Base-by-base conservation (phyloP, 768 basidiomycete genomes). In the Russula vinacea region DNA sequence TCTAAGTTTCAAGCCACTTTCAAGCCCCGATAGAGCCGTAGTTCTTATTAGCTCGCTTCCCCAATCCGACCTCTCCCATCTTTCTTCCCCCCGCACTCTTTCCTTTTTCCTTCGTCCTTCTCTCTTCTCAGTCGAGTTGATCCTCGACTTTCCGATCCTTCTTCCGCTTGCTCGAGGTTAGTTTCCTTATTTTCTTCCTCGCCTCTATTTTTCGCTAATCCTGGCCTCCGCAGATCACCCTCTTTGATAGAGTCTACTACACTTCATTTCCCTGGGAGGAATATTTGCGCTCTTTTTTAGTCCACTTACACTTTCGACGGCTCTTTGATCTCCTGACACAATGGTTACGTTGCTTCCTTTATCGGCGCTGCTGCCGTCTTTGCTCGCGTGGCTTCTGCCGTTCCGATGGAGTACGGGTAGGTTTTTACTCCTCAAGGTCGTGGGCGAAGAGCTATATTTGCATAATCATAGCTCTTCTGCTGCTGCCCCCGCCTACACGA, bases 201-300 rank as follows among this genome's bases (percentile, higher is more conserved):
- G 10, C 40, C 5, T 64, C 1, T 60, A 6, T 26, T 35, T 49
- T 13, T 60, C 50, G 5, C 67, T 69, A 13, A 44, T 33, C 49
- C 24, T 44, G 16, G 24, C 60, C 19, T 16, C 6, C 49, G 26
- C 73, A 84, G 84, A 84, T 83, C 81, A 80, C 78, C 78, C 83
- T 86, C 86, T 88, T 88, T 82, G 86, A 86, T 75, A 88, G 86
- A 86, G 83, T 77, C 72, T 72, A n/a, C n/a, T n/a, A 72, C 74
- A 73, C 77, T 75, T 77, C 74, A 5, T 71, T 78, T 81, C 85
- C 84, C 81, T 84, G 76, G 84, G 81, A 83, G 85, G 85, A 83
- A 73, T 71, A 68, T 74, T 74, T 78, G 74, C 73, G 76, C 76
- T 74, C 73, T 70, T 62, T 70, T 58, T 76, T 73, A 17, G 76